phyloP scores from a whole-genome alignment of 371 early-diverging fungal species.

The Synchytrium microbalum region DNA sequence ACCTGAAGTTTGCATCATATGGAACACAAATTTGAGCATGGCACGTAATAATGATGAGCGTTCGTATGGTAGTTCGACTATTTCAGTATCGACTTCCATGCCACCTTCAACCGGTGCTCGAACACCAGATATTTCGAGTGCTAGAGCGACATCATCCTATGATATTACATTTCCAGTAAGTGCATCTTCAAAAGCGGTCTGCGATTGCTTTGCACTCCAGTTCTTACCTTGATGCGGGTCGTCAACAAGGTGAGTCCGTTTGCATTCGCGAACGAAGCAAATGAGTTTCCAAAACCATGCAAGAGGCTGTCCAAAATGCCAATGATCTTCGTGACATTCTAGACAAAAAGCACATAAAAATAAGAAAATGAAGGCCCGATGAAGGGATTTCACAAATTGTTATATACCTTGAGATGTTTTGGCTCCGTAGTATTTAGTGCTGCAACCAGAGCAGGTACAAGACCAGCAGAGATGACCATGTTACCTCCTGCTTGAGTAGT shows the following conservation, averaged over 20 bases:
- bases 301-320: constrained; percentile 72
- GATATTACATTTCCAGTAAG: too few species aligned
- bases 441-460: constrained; percentile 66
- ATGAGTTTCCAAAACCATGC: constrained; percentile 65
- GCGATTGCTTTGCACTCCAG: too few species aligned
- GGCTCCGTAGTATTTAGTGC: constrained; percentile 46
- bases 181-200: too few species aligned
- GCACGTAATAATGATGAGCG: constrained; percentile 59
- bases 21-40: constrained; percentile 82
- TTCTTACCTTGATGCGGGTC: constrained; percentile 59
- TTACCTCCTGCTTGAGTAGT: constrained; percentile 75
- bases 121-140: constrained; percentile 1
- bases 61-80: constrained; percentile 18
- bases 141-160: constrained; percentile 17
- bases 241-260: constrained; percentile 75
- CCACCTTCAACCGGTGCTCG: not conserved
- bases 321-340: constrained; percentile 58
- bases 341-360: constrained; percentile 18
- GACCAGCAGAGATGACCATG: constrained; percentile 85
- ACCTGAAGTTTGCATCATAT: constrained; percentile 88
- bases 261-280: constrained; percentile 70
- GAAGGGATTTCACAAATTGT: constrained; percentile 23
- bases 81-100: not conserved
- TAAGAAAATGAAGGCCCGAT: constrained; percentile 12
- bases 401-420: constrained; percentile 47